Evolutionary conservation across 257 asterid genomes (phyloP).

Genomic region (Echites panduratus): DNA sequence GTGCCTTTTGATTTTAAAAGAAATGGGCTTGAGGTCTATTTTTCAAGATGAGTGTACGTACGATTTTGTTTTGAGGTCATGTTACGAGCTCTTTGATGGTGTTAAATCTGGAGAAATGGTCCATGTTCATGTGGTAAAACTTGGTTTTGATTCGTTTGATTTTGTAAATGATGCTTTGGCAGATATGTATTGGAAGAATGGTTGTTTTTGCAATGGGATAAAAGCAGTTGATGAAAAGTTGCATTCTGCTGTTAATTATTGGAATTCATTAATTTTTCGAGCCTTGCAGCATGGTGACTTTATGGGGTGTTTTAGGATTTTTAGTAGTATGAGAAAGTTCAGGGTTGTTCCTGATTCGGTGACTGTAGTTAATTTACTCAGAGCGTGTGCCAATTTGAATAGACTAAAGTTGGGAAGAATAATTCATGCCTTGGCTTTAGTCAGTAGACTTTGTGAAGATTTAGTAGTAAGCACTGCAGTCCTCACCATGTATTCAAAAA

Average conservation of each 20-base stretch:
- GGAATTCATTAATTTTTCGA: conserved; percentile 3
- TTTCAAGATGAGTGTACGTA: not conserved
- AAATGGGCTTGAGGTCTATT: not conserved
- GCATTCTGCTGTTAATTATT: not conserved
- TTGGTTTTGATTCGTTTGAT: conserved; percentile 1
- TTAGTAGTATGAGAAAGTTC: not conserved
- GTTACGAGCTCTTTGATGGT: not conserved
- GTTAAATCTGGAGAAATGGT: not conserved
- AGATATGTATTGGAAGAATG: not conserved
- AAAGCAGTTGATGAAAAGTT: not conserved
- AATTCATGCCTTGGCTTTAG: conserved; percentile 1
- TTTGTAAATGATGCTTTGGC: not conserved
- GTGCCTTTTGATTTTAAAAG: not conserved
- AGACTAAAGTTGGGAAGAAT: not conserved
- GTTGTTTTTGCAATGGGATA: not conserved
- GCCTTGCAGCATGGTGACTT: not conserved
- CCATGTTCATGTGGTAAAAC: not conserved
- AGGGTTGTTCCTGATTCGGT: not conserved
- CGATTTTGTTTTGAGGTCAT: conserved; percentile 1
- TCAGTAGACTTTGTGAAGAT: not conserved
- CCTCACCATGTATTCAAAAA: not conserved
- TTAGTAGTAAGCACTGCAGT: not conserved
- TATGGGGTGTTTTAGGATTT: not conserved
- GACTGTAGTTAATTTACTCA: not conserved
- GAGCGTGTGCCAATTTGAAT: not conserved